phyloP scores from a whole-genome alignment of 495 filamentous ascomycete genomes.

The Staphylotrichum longicolle region DNA sequence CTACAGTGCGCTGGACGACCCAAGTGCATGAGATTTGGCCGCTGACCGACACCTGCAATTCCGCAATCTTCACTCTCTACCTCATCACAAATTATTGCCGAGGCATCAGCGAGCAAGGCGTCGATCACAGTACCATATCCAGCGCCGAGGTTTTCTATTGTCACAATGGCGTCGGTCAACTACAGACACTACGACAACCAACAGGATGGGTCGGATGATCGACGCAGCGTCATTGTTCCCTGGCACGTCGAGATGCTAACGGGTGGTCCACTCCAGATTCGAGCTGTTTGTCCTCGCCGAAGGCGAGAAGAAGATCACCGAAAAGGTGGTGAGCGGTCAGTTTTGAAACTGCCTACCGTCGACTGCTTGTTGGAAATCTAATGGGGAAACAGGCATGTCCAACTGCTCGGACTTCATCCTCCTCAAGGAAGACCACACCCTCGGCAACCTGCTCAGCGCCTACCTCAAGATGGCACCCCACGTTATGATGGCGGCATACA shows the following conservation, averaged over 20 bases:
- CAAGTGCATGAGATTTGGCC: no score
- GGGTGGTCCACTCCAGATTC: conserved; percentile 56
- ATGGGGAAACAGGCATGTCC: conserved; percentile 62
- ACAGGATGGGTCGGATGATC: conserved; percentile 8
- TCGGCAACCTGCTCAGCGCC: conserved; percentile 82
- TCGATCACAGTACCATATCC: not conserved
- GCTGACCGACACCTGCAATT: no score
- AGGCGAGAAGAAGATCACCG: conserved; percentile 89
- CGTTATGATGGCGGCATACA: conserved; percentile 85
- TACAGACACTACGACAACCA: conserved; percentile 14
- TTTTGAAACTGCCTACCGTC: not conserved
- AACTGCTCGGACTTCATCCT: conserved; percentile 87
- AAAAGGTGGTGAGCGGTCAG: conserved; percentile 82
- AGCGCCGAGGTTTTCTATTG: no score
- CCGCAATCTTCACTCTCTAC: no score
- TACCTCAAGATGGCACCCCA: conserved; percentile 75
- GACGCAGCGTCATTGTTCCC: no score
- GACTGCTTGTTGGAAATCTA: conserved; percentile 1
- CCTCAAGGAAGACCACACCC: conserved; percentile 95
- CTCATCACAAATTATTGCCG: not conserved
- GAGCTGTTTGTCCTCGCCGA: conserved; percentile 83
- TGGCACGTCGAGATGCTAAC: not conserved
- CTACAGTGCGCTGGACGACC: no score
- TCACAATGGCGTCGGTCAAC: conserved; percentile 15
- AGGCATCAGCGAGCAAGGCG: not conserved